phyloP scores from a whole-genome alignment of 495 filamentous ascomycete genomes.

The Clavariopsis aquatica region DNA sequence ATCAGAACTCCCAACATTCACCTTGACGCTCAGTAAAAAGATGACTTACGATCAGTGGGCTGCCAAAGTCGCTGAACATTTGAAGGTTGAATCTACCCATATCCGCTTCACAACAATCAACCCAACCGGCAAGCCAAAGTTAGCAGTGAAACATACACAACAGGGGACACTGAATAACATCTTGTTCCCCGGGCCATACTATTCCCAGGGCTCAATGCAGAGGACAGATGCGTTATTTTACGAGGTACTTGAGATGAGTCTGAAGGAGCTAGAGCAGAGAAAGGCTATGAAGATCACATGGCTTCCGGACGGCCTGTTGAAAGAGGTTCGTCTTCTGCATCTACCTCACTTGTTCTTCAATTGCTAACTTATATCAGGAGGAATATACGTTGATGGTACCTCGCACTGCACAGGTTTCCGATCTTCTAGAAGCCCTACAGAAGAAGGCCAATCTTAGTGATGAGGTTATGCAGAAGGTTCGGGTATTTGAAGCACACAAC shows the following conservation, averaged over 20 bases:
- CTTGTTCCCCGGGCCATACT: slow-evolving; percentile 65
- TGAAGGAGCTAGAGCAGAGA: slow-evolving; percentile 90
- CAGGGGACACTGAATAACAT: slow-evolving; percentile 69
- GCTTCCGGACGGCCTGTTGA: slow-evolving; percentile 85
- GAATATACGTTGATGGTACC: slow-evolving; percentile 76
- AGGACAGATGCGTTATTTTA: slow-evolving; percentile 78
- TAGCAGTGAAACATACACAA: slow-evolving; percentile 68
- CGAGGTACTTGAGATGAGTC: slow-evolving; percentile 88
- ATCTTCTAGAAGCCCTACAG: slow-evolving; percentile 70
- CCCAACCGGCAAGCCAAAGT: slow-evolving; percentile 69
- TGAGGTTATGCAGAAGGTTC: slow-evolving; percentile 65
- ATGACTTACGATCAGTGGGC: slow-evolving; percentile 88
- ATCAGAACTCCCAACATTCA: slow-evolving; percentile 61
- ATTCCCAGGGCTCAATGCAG: slow-evolving; percentile 63
- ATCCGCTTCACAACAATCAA: slow-evolving; percentile 87
- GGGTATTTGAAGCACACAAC: slow-evolving; percentile 75
- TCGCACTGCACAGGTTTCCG: slow-evolving; percentile 74
- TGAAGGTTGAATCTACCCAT: slow-evolving; percentile 80
- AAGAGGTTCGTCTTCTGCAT: slow-evolving; percentile 83
- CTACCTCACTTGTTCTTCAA: background rate
- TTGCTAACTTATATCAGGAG: slow-evolving; percentile 55
- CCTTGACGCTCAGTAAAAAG: slow-evolving; percentile 75
- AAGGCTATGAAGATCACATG: slow-evolving; percentile 78
- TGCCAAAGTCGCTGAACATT: slow-evolving; percentile 78
- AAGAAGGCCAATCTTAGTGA: slow-evolving; percentile 78